phyloP scores from a whole-genome alignment of 2,329 filamentous ascomycete species.

The Mycocentrospora acerina region DNA sequence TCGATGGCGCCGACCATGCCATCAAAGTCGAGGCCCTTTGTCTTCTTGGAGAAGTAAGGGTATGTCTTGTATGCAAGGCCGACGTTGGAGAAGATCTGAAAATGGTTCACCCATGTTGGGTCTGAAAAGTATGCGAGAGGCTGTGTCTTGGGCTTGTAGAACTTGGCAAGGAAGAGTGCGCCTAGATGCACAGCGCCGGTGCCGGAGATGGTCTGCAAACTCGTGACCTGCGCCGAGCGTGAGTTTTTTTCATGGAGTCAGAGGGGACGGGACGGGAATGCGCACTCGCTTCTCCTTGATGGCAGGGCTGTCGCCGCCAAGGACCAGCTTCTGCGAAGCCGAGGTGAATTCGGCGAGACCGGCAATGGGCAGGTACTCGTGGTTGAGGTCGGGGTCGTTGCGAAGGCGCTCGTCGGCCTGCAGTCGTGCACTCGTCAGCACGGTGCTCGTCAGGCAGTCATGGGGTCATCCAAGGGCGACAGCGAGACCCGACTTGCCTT shows the following conservation, averaged over 20 bases:
- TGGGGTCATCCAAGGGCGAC: background rate
- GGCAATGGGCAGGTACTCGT: slow-evolving; percentile 97
- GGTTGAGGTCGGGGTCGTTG: slow-evolving; percentile 87
- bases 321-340: slow-evolving; percentile 87
- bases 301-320: slow-evolving; percentile 78
- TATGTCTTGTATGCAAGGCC: slow-evolving; percentile 76
- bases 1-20: slow-evolving; percentile 77
- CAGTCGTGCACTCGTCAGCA: slow-evolving; percentile 22
- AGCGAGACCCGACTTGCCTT: slow-evolving; percentile 63
- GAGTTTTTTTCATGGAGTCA: slow-evolving; percentile 27
- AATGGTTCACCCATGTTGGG: slow-evolving; percentile 98
- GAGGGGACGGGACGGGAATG: slow-evolving; percentile 7
- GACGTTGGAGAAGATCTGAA: slow-evolving; percentile 97
- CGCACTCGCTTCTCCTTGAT: slow-evolving; percentile 76
- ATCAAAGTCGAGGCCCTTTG: slow-evolving; percentile 87
- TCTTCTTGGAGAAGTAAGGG: slow-evolving; percentile 89
- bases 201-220: slow-evolving; percentile 93
- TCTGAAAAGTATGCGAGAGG: slow-evolving; percentile 86
- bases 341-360: slow-evolving; percentile 82
- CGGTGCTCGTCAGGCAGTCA: background rate
- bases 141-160: slow-evolving; percentile 69
- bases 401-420: slow-evolving; percentile 89
- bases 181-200: slow-evolving; percentile 94
- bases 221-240: slow-evolving; percentile 56
- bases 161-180: slow-evolving; percentile 88